These are phyloP conservation scores for Pichia eremophila DNA, from an alignment of 805 yeast species.

Conservation along the genomic window DNA sequence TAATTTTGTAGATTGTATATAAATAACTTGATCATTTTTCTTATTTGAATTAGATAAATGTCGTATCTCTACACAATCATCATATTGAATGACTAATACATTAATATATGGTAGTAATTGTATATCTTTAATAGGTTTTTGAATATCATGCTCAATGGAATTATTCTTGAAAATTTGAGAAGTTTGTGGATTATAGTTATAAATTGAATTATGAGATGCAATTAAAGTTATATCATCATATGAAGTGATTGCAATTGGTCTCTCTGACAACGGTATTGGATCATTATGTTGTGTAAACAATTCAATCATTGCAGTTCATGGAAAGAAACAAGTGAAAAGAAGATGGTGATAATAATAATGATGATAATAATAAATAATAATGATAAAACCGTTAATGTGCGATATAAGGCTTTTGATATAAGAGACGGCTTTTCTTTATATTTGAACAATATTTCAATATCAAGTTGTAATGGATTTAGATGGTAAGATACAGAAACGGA, in stretches of 20 bases:
- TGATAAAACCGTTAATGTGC: too few relatives aligned
- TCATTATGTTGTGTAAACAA: background rate
- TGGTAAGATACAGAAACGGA: background rate
- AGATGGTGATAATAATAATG: too few relatives aligned
- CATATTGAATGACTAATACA: conserved; percentile 1
- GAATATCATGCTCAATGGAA: too few relatives aligned
- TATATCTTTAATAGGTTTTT: background rate
- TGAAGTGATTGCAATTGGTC: background rate
- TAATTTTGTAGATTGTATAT: background rate
- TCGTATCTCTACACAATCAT: conserved; percentile 2
- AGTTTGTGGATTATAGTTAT: too few relatives aligned
- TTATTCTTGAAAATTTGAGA: too few relatives aligned
- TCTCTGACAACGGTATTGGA: background rate
- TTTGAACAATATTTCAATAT: too few relatives aligned
- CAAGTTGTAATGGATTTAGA: background rate
- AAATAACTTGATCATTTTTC: background rate
- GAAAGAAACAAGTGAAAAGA: too few relatives aligned
- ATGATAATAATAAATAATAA: too few relatives aligned
- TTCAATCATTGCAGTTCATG: background rate
- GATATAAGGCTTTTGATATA: too few relatives aligned
- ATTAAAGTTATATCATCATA: background rate
- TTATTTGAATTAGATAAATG: background rate
- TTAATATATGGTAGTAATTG: conserved; percentile 1
- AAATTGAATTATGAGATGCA: background rate
- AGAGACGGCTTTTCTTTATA: too few relatives aligned